Conservation (phyloP, 768 basidiomycete genomes). For the Lentinula raphanica region DNA sequence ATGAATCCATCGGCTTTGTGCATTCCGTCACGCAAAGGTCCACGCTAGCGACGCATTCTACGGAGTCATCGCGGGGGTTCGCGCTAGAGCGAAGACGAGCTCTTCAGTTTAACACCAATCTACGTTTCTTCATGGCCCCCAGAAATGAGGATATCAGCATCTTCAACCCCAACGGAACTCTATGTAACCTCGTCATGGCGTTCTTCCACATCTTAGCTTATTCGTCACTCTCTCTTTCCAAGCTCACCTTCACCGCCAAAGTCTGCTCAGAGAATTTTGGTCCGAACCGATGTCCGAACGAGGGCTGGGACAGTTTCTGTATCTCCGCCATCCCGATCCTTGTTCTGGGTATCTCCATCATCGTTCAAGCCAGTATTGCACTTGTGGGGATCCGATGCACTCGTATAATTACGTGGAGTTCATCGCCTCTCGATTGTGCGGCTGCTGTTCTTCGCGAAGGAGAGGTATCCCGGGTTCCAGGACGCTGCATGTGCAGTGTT, state of each 20-base stretch:
- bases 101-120: not conserved
- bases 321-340: conserved; percentile 22
- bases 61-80: not conserved
- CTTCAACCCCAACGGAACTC: not conserved
- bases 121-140: not conserved
- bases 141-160: not conserved
- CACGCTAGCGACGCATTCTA: not conserved
- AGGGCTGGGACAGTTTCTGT: conserved; percentile 11
- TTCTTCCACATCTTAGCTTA: not conserved
- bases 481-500: conserved; percentile 23
- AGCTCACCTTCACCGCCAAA: not conserved
- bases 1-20: conserved; percentile 23
- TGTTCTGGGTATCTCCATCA: conserved; percentile 19
- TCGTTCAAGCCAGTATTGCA: conserved; percentile 20
- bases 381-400: conserved; percentile 16
- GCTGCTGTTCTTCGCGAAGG: conserved; percentile 24
- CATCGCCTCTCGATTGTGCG: conserved; percentile 24
- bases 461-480: conserved; percentile 14
- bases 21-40: conserved; percentile 17
- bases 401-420: conserved; percentile 26
- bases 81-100: not conserved
- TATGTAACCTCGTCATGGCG: not conserved
- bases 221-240: not conserved
- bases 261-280: not conserved
- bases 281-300: not conserved